These are phyloP conservation scores for Agarophyton chilense DNA, from an alignment of 23 red algal species.

Conservation along the genomic window DNA sequence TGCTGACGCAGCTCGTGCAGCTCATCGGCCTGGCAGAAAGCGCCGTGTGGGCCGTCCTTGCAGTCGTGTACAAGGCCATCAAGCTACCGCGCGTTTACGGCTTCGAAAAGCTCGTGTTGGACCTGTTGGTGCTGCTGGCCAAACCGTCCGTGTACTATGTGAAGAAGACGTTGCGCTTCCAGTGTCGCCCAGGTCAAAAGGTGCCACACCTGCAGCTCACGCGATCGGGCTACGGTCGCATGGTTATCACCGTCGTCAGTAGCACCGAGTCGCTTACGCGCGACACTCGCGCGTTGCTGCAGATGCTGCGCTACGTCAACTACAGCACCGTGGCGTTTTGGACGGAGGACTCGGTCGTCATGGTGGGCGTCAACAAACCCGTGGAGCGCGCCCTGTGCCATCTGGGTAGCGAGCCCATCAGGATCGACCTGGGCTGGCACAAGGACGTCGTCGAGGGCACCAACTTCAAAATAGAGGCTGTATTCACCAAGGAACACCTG, in stretches of 20 bases:
- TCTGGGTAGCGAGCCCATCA: neutral
- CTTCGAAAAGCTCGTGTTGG: constrained; percentile 47
- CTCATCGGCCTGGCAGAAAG: neutral
- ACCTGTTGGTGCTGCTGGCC: neutral
- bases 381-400: constrained; percentile 34
- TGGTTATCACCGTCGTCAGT: constrained; percentile 27
- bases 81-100: constrained; percentile 18
- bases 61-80: constrained; percentile 7
- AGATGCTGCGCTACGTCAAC: constrained; percentile 45
- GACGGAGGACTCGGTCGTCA: constrained; percentile 15
- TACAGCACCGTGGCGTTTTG: constrained; percentile 22
- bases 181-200: neutral
- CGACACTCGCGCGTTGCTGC: constrained; percentile 25
- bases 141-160: constrained; percentile 14
- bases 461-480: constrained; percentile 8
- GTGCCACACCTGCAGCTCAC: constrained; percentile 1
- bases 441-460: constrained; percentile 38
- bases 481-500: neutral
- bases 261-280: constrained; percentile 7
- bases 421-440: constrained; percentile 53
- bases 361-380: constrained; percentile 12
- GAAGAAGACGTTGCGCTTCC: constrained; percentile 14
- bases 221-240: neutral
- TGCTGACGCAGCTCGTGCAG: constrained; percentile 7
- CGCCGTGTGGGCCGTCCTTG: constrained; percentile 1